phyloP scores from a whole-genome alignment of 306 rosid genomes.

The Malus orientalis region DNA sequence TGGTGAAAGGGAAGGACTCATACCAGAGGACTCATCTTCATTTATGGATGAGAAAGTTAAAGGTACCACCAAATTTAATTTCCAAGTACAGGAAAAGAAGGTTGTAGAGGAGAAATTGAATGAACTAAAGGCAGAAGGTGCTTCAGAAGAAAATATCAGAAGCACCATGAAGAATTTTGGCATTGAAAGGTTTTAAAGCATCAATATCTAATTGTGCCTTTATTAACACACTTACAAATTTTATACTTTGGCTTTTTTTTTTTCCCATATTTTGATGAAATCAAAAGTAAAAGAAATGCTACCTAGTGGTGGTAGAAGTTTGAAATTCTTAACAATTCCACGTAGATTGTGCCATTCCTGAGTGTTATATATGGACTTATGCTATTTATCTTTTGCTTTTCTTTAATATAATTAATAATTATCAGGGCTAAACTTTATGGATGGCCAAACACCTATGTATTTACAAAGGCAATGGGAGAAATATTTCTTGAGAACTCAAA shows the following conservation, averaged over 20 bases:
- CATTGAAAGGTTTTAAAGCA: slow-evolving; percentile 17
- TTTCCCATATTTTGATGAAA: neutral
- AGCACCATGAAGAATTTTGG: slow-evolving; percentile 28
- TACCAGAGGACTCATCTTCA: slow-evolving; percentile 11
- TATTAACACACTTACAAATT: neutral
- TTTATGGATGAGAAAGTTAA: slow-evolving; percentile 1
- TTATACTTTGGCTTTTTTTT: neutral
- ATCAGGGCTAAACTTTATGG: slow-evolving; percentile 34
- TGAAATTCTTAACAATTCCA: neutral
- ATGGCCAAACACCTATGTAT: slow-evolving; percentile 35
- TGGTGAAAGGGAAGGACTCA: slow-evolving; percentile 3
- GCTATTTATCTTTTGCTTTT: neutral
- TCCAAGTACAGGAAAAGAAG: slow-evolving; percentile 14
- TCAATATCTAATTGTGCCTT: neutral
- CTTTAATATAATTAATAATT: neutral
- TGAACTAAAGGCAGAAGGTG: slow-evolving; percentile 2
- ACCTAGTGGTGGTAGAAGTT: neutral
- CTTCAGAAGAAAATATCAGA: neutral
- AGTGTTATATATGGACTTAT: neutral
- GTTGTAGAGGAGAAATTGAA: slow-evolving; percentile 15
- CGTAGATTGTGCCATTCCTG: neutral
- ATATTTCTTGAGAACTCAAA: slow-evolving; percentile 14
- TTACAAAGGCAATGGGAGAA: slow-evolving; percentile 49
- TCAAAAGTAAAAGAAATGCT: neutral
- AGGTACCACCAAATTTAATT: slow-evolving; percentile 8